Evolutionary conservation across 2,329 filamentous ascomycete genomes (phyloP), one percentile per base, ranked within the genome.

Genomic region (Laburnicola sp.): DNA sequence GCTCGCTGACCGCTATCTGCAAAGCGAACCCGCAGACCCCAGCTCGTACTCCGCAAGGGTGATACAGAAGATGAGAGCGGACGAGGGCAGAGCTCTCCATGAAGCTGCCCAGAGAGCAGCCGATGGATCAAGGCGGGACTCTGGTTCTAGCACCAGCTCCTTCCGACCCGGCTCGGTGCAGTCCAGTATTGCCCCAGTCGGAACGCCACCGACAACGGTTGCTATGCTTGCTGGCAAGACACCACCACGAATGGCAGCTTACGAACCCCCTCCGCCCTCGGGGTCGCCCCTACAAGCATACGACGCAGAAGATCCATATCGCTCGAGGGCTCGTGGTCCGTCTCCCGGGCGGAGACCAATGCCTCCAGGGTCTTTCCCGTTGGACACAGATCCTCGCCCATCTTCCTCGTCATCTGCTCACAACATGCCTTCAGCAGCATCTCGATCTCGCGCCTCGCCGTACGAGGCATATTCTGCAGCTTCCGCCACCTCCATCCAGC

Each of bases 31-130:
- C 2, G 16, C 54, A 0, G 65, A 66, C 32, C 71, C 76, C 1
- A 71, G 74, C 48, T 78, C 78, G 0, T 77, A 79, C 53, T 75
- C 78, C 2, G 73, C 75, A 46, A 60, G 65, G 25, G 58, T 80
- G 6, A 79, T 78, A 48, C 78, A 78, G 26, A 76, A 74, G 59
- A 82, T 82, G 80, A 72, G 78, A 49, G 73, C 73, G 6, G 80
- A 82, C 51, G 80, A 82, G 67, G 80, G 76, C 4, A 70, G 69
- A 48, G 78, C 78, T 7, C 64, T 82, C 45, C 78, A 81, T 41
- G 71, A 77, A 41, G 75, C 70, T 32, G 60, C 59, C 26, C 69
- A 74, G 32, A 64, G 57, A 21, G 61, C 60, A 26, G 51, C 48
- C 3, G 58, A 64, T 3, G 56, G 57, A 22, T 43, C 51, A 16